Base-by-base conservation (phyloP, 176 grass and related monocot species). In the Oryza coarctata region DNA sequence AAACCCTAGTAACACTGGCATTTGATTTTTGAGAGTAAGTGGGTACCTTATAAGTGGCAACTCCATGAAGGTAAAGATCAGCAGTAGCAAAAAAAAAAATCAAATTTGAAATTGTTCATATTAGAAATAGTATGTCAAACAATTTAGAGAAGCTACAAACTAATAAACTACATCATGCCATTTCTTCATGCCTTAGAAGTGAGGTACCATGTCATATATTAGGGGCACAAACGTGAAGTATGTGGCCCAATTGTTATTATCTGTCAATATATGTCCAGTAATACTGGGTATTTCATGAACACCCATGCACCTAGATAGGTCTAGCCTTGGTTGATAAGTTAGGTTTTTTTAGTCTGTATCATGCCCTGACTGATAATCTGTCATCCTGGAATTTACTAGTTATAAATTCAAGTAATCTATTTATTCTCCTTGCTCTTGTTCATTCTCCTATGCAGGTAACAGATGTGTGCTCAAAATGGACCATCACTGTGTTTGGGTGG, bases 381-480 rank as follows among this genome's bases (percentile, higher is more conserved):
- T 15, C 25, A 73, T 73, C 28, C 20, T 17, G 11, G 14, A 57
- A 23, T 71, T 80, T 23, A 30, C 22, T 31, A 71, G 31, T 65
- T 28, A 60, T 71, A 18, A n/a, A 32, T 80, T 70, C 17, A 58
- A 36, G 27, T 76, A 47, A 77, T 22, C 7, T 69, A 20, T 9
- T 29, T 5, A 7, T 57, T 79, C 15, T 70, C 9, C 10, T 9
- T 3, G 29, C 84, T 80, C 62, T 74, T 73, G 12, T 61, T 70
- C 68, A 82, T 33, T 28, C 8, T 79, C 78, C 35, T 68, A 86
- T 87, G 64, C 62, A 98, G 95, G 95, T 93, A 80, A 95, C 61
- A 98, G 87, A 84, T 98, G 95, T 45, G 87, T 95, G 36, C 95
- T 98, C 68, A 98, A 91, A 86, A 98, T 98, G 92, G 95, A 98